Percentiles rank a stretch among this genome's conserved stretches.
Evolutionary conservation across 2,329 filamentous ascomycete species (phyloP).

Genomic region (Ilyonectria robusta): DNA sequence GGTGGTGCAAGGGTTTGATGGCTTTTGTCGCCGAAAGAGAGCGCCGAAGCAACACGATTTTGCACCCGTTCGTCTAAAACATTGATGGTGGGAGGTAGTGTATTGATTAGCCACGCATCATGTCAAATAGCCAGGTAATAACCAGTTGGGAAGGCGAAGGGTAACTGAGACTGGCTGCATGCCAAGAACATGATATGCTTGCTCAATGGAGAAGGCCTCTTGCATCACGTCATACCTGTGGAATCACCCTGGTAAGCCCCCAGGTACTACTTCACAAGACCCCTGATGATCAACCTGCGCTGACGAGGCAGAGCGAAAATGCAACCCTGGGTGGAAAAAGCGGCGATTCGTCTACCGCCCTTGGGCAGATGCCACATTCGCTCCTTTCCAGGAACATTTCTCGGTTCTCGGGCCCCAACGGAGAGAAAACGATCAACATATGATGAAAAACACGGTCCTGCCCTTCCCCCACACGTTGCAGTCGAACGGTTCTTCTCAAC

Average conservation of each 20-base stretch:
- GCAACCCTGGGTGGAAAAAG: not conserved
- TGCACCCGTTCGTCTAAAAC: not conserved
- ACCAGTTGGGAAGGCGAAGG: not conserved
- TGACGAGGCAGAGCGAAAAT: not conserved
- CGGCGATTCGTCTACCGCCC: not conserved
- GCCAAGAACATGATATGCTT: not conserved
- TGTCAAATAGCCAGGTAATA: not conserved
- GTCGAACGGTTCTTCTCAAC: not conserved
- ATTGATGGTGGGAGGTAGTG: not conserved
- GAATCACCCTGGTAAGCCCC: not conserved
- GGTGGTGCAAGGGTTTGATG: not conserved
- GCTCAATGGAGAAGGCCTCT: not conserved
- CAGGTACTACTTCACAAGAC: not conserved
- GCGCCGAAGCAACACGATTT: not conserved
- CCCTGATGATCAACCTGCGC: not conserved
- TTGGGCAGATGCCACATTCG: not conserved
- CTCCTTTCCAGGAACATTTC: not conserved
- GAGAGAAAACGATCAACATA: not conserved
- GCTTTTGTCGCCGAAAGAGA: not conserved
- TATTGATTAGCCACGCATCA: not conserved
- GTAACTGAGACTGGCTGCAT: not conserved
- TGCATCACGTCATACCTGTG: not conserved
- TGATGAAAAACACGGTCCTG: not conserved
- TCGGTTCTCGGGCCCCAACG: not conserved
- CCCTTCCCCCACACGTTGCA: not conserved